These are phyloP conservation scores for Nicotiana benthamiana DNA, from an alignment of 257 asterid genomes.

Conservation along the genomic window DNA sequence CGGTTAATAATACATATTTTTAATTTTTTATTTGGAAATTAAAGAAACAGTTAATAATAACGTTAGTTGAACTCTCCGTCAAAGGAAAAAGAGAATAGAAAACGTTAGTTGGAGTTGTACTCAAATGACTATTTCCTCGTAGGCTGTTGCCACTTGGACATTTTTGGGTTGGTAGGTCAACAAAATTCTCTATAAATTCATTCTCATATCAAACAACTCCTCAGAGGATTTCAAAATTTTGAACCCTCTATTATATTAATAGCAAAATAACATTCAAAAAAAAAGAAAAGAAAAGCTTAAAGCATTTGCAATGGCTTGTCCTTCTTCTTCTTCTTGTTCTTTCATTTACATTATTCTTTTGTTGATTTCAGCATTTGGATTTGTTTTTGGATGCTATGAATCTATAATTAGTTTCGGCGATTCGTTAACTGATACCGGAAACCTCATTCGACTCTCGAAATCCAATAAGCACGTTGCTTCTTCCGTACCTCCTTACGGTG, in stretches of 20 bases:
- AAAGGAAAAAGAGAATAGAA: no score
- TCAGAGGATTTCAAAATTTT: constrained; percentile 6
- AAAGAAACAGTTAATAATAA: no score
- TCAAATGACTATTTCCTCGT: background rate
- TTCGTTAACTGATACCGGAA: constrained; percentile 29
- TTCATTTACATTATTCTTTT: background rate
- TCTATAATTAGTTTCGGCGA: constrained; percentile 31
- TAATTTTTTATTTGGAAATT: no score
- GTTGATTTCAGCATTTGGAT: background rate
- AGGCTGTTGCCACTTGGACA: background rate
- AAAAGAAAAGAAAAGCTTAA: background rate
- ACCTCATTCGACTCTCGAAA: constrained; percentile 9
- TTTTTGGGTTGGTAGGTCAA: background rate
- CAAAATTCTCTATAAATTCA: background rate
- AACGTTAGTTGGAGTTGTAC: no score
- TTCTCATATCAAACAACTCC: background rate
- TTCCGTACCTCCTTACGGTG: constrained; percentile 14
- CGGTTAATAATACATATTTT: no score
- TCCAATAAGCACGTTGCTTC: background rate
- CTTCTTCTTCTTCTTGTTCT: background rate
- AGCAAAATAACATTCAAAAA: background rate
- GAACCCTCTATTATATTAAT: background rate
- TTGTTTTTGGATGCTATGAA: constrained; percentile 5
- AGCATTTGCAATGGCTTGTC: background rate
- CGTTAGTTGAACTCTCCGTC: no score